Evolutionary conservation across 352 stramenopile genomes (phyloP).

Genomic region (Hyaloperonospora arabidopsidis): DNA sequence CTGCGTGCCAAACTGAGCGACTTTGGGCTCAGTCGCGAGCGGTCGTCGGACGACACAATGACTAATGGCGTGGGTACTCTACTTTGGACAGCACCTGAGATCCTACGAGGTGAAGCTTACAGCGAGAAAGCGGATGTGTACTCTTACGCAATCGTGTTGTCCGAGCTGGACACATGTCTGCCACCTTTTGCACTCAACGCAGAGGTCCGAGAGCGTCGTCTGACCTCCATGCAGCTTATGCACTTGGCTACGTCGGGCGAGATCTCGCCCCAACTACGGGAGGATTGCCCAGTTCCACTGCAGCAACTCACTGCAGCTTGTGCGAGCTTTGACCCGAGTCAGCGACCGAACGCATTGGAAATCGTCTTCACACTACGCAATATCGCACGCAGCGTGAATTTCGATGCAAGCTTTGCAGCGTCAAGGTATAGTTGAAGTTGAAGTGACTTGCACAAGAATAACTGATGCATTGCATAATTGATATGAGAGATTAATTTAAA

Average conservation of each 20-base stretch:
- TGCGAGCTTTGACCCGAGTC: slow-evolving; percentile 57
- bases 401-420: no score
- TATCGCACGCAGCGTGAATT: slow-evolving; percentile 28
- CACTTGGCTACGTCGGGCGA: slow-evolving; percentile 52
- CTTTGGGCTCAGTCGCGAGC: slow-evolving; percentile 79
- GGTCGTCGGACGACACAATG: slow-evolving; percentile 64
- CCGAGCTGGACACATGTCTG: slow-evolving; percentile 69
- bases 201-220: slow-evolving; percentile 35
- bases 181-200: slow-evolving; percentile 48
- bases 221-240: slow-evolving; percentile 66
- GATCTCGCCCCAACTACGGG: slow-evolving; percentile 39
- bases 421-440: no score
- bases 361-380: slow-evolving; percentile 67
- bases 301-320: slow-evolving; percentile 46
- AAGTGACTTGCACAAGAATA: no score
- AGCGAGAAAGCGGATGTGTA: slow-evolving; percentile 86
- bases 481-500: no score
- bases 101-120: slow-evolving; percentile 81
- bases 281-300: slow-evolving; percentile 53
- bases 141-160: slow-evolving; percentile 77
- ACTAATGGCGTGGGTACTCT: slow-evolving; percentile 73
- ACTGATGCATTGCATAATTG: no score
- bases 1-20: slow-evolving; percentile 78
- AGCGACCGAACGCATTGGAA: slow-evolving; percentile 57
- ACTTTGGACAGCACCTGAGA: slow-evolving; percentile 84